Percentiles rank a stretch among this genome's conserved stretches.
Evolutionary conservation across 106 monocot genomes (phyloP).

Genomic region (Dendrobium chrysotoxum): DNA sequence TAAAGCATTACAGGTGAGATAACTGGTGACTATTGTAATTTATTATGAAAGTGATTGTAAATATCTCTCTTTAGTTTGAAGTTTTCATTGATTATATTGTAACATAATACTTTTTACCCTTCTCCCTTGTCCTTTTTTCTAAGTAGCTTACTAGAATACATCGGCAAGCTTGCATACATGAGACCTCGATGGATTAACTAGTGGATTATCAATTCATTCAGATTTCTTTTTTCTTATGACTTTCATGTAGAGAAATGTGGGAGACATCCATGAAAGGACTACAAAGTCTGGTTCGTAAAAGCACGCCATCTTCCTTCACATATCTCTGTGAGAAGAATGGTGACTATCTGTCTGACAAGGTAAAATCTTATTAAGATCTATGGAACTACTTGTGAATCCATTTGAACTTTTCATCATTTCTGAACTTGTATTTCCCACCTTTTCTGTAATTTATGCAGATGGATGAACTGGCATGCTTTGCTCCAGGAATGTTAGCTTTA

Average conservation of each 20-base stretch:
- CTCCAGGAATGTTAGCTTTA: slow-evolving; percentile 82
- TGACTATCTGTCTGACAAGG: slow-evolving; percentile 65
- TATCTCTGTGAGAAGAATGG: slow-evolving; percentile 93
- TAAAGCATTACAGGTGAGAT: slow-evolving; percentile 76
- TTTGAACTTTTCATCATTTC: neutral
- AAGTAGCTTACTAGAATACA: neutral
- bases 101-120: neutral
- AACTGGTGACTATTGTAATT: neutral
- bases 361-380: slow-evolving; percentile 4
- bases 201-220: neutral
- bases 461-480: slow-evolving; percentile 96
- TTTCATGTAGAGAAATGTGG: slow-evolving; percentile 79
- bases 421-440: neutral
- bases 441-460: slow-evolving; percentile 43
- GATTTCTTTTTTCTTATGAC: neutral
- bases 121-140: neutral
- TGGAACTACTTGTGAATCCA: neutral
- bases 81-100: neutral
- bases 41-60: neutral
- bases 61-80: neutral
- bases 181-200: neutral
- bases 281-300: slow-evolving; percentile 55
- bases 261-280: slow-evolving; percentile 88
- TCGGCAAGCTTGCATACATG: too few species aligned
- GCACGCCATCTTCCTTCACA: slow-evolving; percentile 72